Evolutionary conservation across 2,329 filamentous ascomycete genomes (phyloP).

Genomic region (Penicillium carneum): DNA sequence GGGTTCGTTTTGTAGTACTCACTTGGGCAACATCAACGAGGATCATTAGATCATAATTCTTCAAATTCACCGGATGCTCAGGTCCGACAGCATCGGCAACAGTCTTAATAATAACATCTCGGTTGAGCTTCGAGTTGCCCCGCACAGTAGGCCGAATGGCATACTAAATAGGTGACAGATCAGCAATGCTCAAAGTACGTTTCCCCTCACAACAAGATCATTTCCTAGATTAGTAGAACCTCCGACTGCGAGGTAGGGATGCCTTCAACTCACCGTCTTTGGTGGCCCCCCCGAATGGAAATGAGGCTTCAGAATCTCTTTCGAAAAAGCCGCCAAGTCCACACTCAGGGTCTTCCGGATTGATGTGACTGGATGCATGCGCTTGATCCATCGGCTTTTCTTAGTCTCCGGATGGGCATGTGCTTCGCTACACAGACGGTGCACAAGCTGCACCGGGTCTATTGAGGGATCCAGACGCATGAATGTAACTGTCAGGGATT

Average conservation of each 20-base stretch:
- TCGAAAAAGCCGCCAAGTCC: constrained; percentile 64
- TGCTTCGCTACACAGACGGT: constrained; percentile 65
- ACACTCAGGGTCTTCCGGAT: constrained; percentile 65
- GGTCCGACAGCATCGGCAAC: constrained; percentile 65
- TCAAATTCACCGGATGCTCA: constrained; percentile 67
- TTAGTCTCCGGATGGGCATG: constrained; percentile 59
- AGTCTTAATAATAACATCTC: constrained; percentile 66
- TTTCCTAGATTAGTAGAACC: constrained; percentile 8
- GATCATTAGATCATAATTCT: constrained; percentile 66
- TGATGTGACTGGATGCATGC: constrained; percentile 66
- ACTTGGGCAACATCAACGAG: constrained; percentile 70
- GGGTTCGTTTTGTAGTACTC: constrained; percentile 34
- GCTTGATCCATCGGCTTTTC: constrained; percentile 65
- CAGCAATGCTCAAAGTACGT: constrained; percentile 11
- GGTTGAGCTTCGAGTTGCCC: constrained; percentile 64
- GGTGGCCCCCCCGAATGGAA: constrained; percentile 62
- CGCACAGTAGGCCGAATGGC: constrained; percentile 68
- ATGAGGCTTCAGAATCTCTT: constrained; percentile 64
- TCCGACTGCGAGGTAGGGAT: background rate
- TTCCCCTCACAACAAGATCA: constrained; percentile 1
- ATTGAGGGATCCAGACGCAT: constrained; percentile 64
- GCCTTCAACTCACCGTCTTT: constrained; percentile 59
- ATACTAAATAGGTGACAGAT: constrained; percentile 55
- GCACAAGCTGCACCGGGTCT: constrained; percentile 67
- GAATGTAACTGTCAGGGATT: constrained; percentile 59